Evolutionary conservation across 495 filamentous ascomycete genomes (phyloP).

Genomic region (Neurospora hispaniola): DNA sequence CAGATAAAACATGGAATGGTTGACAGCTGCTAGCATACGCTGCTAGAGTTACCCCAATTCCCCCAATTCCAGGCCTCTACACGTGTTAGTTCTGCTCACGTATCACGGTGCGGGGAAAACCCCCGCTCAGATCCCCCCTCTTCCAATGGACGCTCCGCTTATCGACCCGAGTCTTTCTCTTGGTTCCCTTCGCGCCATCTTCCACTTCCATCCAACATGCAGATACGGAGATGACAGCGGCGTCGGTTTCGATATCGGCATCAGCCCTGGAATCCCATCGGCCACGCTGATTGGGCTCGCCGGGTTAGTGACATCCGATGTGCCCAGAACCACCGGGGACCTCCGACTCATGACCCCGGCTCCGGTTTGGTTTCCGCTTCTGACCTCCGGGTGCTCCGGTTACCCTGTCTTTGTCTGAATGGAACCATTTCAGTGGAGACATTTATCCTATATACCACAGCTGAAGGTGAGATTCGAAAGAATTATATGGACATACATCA

Average conservation of each 20-base stretch:
- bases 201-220: background rate
- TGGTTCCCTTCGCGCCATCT: no score
- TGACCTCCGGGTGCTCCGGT: background rate
- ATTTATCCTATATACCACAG: background rate
- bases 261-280: no score
- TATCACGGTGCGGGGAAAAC: background rate
- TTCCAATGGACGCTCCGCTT: background rate
- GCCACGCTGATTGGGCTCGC: no score
- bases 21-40: background rate
- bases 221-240: background rate
- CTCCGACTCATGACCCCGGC: background rate
- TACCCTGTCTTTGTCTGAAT: no score
- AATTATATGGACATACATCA: no score
- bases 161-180: background rate
- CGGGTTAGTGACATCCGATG: no score
- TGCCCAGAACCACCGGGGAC: background rate
- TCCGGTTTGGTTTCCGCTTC: background rate
- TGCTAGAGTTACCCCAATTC: background rate
- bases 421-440: no score
- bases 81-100: no score
- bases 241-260: background rate
- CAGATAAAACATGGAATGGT: background rate
- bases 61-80: background rate
- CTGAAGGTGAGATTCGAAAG: background rate
- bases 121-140: background rate